These are phyloP conservation scores for Cercospora janseana DNA, from an alignment of 2,329 filamentous ascomycete species.

Conservation along the genomic window DNA sequence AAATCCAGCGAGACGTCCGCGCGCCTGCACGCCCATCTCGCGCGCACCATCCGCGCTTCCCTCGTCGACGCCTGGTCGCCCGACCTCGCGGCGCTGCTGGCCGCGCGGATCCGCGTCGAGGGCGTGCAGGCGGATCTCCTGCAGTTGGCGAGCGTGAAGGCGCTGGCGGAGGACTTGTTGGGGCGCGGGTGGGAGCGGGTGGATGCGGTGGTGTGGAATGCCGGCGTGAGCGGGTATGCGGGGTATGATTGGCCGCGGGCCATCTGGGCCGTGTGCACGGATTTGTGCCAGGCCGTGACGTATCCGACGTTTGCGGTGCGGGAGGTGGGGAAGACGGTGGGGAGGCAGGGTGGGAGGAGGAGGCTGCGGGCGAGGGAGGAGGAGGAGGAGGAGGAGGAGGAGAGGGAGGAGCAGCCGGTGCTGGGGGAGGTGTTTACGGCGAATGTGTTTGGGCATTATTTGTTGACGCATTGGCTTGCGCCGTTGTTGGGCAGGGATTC, in stretches of 20 bases:
- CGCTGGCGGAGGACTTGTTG: conserved; percentile 52
- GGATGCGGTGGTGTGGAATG: conserved; percentile 79
- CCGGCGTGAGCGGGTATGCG: conserved; percentile 82
- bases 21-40: conserved; percentile 54
- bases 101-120: conserved; percentile 50
- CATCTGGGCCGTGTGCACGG: conserved; percentile 56
- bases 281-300: conserved; percentile 66
- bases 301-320: conserved; percentile 76
- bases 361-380: conserved; percentile 16
- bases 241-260: conserved; percentile 70
- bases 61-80: conserved; percentile 35
- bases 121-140: conserved; percentile 60
- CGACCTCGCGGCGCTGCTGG: conserved; percentile 43
- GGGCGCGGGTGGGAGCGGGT: conserved; percentile 66
- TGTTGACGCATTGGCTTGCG: conserved; percentile 76
- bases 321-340: conserved; percentile 54
- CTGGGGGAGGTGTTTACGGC: conserved; percentile 84
- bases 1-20: conserved; percentile 74
- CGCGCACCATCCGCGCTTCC: conserved; percentile 43
- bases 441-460: conserved; percentile 93
- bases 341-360: conserved; percentile 49
- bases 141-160: conserved; percentile 55
- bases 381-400: background rate
- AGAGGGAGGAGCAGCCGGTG: conserved; percentile 50
- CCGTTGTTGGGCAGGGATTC: conserved; percentile 62